Conservation (phyloP, 2,329 filamentous ascomycete genomes). For the Mariannaea elegans region DNA sequence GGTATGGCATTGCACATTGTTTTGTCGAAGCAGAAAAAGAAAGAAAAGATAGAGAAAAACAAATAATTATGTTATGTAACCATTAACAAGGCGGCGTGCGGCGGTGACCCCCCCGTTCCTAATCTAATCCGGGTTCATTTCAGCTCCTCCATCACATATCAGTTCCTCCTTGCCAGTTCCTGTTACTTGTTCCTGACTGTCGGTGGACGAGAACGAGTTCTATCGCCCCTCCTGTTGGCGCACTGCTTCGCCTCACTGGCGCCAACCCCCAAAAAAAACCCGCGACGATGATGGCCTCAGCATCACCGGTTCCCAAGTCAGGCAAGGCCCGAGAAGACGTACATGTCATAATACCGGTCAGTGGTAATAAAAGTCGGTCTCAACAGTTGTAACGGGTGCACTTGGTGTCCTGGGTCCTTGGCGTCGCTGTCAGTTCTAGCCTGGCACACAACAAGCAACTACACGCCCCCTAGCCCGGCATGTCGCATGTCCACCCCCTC, state of each 20-base stretch:
- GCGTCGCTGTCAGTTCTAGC: constrained; percentile 31
- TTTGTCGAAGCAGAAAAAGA: constrained; percentile 24
- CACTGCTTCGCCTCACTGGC: constrained; percentile 21
- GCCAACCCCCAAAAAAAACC: constrained; percentile 10
- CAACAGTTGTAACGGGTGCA: constrained; percentile 16
- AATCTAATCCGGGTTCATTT: neutral
- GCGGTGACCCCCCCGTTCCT: constrained; percentile 1
- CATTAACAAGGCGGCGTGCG: neutral
- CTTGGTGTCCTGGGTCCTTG: constrained; percentile 28
- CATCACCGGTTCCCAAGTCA: constrained; percentile 21
- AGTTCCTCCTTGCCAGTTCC: neutral
- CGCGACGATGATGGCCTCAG: constrained; percentile 29
- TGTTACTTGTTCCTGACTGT: neutral
- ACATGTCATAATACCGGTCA: constrained; percentile 37
- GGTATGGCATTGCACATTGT: neutral
- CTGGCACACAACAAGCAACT: constrained; percentile 13
- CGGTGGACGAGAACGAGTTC: constrained; percentile 1
- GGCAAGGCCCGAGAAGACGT: constrained; percentile 20
- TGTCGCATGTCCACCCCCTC: constrained; percentile 11
- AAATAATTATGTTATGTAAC: constrained; percentile 22
- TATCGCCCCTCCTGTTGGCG: constrained; percentile 4
- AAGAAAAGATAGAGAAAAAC: constrained; percentile 19
- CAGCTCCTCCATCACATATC: constrained; percentile 13
- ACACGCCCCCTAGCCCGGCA: constrained; percentile 29
- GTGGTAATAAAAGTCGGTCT: constrained; percentile 24